A percentile compares a stretch with the other conserved stretches of the same genome.
These are phyloP conservation scores for Colletotrichum sp. DNA, from an alignment of 2,329 filamentous ascomycete genomes.

Conservation along the genomic window DNA sequence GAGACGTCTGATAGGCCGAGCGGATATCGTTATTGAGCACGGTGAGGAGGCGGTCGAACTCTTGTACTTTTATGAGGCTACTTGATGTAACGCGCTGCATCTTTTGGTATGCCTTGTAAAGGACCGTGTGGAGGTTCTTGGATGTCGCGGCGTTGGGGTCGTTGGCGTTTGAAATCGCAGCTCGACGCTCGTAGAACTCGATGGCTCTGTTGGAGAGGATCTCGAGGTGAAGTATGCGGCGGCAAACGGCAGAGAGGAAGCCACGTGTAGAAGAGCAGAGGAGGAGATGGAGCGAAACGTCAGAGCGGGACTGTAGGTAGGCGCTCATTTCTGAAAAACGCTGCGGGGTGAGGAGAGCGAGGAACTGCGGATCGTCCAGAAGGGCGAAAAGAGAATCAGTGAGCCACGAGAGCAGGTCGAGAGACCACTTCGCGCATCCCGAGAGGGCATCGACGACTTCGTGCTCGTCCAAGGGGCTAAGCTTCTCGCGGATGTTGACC, in stretches of 20 bases:
- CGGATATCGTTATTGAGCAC: constrained; percentile 53
- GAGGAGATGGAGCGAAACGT: constrained; percentile 66
- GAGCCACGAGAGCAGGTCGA: constrained; percentile 72
- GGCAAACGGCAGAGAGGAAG: constrained; percentile 73
- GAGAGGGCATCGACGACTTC: constrained; percentile 76
- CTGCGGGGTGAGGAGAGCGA: constrained; percentile 51
- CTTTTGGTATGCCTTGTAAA: constrained; percentile 62
- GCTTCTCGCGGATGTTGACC: constrained; percentile 57
- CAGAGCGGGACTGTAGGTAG: constrained; percentile 59
- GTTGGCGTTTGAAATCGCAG: constrained; percentile 43
- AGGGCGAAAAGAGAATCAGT: constrained; percentile 64
- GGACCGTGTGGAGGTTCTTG: constrained; percentile 51
- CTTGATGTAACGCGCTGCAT: constrained; percentile 57
- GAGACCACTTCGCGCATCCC: constrained; percentile 79
- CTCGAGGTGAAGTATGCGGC: constrained; percentile 65
- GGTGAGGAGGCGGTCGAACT: constrained; percentile 67
- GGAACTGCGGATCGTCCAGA: constrained; percentile 56
- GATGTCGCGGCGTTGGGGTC: constrained; percentile 26
- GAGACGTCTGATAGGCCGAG: constrained; percentile 52
- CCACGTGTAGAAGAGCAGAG: constrained; percentile 77
- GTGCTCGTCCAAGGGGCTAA: constrained; percentile 68
- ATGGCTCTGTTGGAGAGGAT: constrained; percentile 52
- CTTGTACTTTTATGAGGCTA: constrained; percentile 60
- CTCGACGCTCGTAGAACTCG: constrained; percentile 52
- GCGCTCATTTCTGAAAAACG: constrained; percentile 54